Conservation (phyloP, 768 basidiomycete species). For the Kwoniella dejecticola region DNA sequence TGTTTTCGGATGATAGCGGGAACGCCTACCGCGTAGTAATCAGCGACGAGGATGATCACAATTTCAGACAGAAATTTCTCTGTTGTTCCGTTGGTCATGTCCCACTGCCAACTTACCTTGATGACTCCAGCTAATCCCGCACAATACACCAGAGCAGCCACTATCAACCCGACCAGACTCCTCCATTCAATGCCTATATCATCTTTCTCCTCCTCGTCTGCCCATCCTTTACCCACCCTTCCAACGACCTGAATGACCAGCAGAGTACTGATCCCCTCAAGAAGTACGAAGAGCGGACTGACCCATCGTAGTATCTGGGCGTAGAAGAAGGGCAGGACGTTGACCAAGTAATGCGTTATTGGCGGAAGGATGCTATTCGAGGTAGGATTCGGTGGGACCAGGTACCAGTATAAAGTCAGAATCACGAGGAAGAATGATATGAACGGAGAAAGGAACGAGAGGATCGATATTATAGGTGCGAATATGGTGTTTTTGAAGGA, state of each 20-base stretch:
- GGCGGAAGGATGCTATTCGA: slow-evolving; percentile 20
- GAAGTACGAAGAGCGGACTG: slow-evolving; percentile 53
- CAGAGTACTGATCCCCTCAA: slow-evolving; percentile 54
- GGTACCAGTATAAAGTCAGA: slow-evolving; percentile 50
- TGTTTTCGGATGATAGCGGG: slow-evolving; percentile 76
- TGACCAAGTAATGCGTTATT: slow-evolving; percentile 33
- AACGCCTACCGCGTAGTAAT: too few relatives aligned
- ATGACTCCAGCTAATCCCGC: slow-evolving; percentile 46
- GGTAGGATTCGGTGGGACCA: slow-evolving; percentile 40
- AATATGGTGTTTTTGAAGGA: slow-evolving; percentile 51
- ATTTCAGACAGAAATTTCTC: too few relatives aligned
- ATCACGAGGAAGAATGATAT: slow-evolving; percentile 44
- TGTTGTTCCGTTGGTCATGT: not conserved
- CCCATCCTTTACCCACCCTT: slow-evolving; percentile 53
- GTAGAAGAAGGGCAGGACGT: slow-evolving; percentile 50
- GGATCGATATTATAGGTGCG: slow-evolving; percentile 46
- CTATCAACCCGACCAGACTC: slow-evolving; percentile 46
- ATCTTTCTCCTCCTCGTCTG: slow-evolving; percentile 52
- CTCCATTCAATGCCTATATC: slow-evolving; percentile 54
- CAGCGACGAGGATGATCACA: too few relatives aligned
- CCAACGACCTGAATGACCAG: slow-evolving; percentile 53
- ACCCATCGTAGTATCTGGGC: slow-evolving; percentile 50
- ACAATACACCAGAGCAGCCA: slow-evolving; percentile 47
- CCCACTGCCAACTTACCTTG: slow-evolving; percentile 36
- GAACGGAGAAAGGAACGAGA: slow-evolving; percentile 46